phyloP scores from a whole-genome alignment of 345 rosid genomes.

The Reutealis trisperma region DNA sequence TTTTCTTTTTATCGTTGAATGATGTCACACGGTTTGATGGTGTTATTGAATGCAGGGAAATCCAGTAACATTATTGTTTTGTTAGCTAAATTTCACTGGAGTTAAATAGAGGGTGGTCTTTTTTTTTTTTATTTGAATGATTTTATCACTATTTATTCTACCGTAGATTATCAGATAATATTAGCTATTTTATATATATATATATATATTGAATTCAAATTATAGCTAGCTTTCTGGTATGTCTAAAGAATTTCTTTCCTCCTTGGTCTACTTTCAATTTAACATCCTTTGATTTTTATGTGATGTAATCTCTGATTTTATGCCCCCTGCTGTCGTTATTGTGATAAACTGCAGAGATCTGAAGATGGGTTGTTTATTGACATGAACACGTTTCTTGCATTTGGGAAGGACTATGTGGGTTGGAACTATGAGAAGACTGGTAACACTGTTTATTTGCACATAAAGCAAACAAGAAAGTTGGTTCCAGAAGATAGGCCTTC shows the following conservation, averaged over 20 bases:
- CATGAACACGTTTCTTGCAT: slow-evolving; percentile 88
- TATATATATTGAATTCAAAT: neutral
- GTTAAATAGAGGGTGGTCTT: too few relatives aligned
- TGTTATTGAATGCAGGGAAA: too few relatives aligned
- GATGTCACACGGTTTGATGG: too few relatives aligned
- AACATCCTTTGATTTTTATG: neutral
- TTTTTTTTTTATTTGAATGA: too few relatives aligned
- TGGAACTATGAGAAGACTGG: slow-evolving; percentile 96
- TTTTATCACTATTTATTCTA: neutral
- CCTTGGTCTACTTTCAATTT: neutral
- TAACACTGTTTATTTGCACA: slow-evolving; percentile 83
- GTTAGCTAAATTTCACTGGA: neutral
- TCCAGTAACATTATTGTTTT: too few relatives aligned
- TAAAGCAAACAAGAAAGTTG: slow-evolving; percentile 72
- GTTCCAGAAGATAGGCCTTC: slow-evolving; percentile 84
- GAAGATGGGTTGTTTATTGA: slow-evolving; percentile 92
- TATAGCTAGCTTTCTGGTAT: neutral
- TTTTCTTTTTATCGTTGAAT: too few relatives aligned
- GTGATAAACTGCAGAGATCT: slow-evolving; percentile 57
- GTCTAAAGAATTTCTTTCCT: neutral
- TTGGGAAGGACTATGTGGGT: slow-evolving; percentile 77
- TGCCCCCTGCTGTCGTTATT: neutral
- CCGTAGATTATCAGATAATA: too few relatives aligned
- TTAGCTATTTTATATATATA: neutral
- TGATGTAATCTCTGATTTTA: neutral